These are phyloP conservation scores for Oryza longistaminata DNA, from an alignment of 176 grass and related monocot species.

Conservation along the genomic window DNA sequence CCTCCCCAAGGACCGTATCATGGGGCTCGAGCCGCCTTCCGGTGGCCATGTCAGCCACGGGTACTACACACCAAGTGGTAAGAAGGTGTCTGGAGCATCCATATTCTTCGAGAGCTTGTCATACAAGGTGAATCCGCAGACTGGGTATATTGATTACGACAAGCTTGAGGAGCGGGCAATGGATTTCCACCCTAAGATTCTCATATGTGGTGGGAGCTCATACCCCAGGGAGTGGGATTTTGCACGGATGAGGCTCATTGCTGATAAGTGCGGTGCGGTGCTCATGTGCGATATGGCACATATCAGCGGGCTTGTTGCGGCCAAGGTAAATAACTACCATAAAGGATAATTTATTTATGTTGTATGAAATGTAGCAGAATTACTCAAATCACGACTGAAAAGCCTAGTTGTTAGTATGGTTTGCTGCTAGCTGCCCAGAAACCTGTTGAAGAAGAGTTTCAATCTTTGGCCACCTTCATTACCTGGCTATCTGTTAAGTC, in stretches of 20 bases:
- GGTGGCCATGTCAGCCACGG: slow-evolving; percentile 98
- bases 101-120: slow-evolving; percentile 98
- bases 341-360: slow-evolving; percentile 3
- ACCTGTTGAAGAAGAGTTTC: background rate
- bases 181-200: slow-evolving; percentile 94
- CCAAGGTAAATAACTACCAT: slow-evolving; percentile 63
- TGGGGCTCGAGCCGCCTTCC: slow-evolving; percentile 91
- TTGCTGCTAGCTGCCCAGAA: background rate
- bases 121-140: slow-evolving; percentile 94
- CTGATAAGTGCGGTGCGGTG: slow-evolving; percentile 79
- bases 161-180: slow-evolving; percentile 86
- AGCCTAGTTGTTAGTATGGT: background rate
- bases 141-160: slow-evolving; percentile 89
- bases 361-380: background rate
- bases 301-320: slow-evolving; percentile 92
- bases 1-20: slow-evolving; percentile 87
- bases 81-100: slow-evolving; percentile 90
- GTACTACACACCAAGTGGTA: slow-evolving; percentile 81
- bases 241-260: slow-evolving; percentile 71
- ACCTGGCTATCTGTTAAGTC: background rate
- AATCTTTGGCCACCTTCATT: background rate
- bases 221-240: slow-evolving; percentile 98
- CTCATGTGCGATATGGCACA: slow-evolving; percentile 99
- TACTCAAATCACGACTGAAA: background rate
- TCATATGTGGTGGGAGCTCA: slow-evolving; percentile 95